These are phyloP conservation scores for Ceratocystis papillata DNA, from an alignment of 2,329 filamentous ascomycete genomes.

Conservation along the genomic window DNA sequence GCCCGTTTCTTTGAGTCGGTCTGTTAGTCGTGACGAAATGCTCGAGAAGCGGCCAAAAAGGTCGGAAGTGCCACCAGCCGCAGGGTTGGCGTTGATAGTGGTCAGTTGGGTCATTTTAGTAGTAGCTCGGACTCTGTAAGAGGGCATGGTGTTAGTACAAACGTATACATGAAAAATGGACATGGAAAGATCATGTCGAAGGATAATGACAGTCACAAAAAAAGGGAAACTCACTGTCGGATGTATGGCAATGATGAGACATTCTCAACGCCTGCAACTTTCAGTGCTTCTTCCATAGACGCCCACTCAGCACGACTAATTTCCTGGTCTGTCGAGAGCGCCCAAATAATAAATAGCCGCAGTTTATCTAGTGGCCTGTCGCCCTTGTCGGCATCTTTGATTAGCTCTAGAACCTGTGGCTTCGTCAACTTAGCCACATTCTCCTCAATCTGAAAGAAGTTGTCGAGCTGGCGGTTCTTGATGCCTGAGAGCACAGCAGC, in stretches of 20 bases:
- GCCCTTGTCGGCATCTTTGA: conserved; percentile 73
- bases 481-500: conserved; percentile 67
- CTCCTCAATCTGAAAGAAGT: conserved; percentile 92
- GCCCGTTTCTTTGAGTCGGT: conserved; percentile 81
- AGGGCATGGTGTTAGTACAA: not conserved
- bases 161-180: too few relatives aligned
- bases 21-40: conserved; percentile 82
- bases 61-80: conserved; percentile 48
- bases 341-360: conserved; percentile 93
- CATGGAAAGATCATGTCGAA: too few relatives aligned
- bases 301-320: conserved; percentile 71
- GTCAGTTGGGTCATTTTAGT: conserved; percentile 98
- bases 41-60: conserved; percentile 89
- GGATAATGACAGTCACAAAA: not conserved
- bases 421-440: conserved; percentile 86
- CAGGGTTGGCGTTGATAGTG: conserved; percentile 62
- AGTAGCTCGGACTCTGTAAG: conserved; percentile 66
- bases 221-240: conserved; percentile 52
- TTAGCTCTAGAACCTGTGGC: conserved; percentile 72
- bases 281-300: conserved; percentile 74
- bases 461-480: conserved; percentile 88
- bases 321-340: conserved; percentile 84
- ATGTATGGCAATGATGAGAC: conserved; percentile 73
- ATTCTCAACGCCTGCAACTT: conserved; percentile 57
- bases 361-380: conserved; percentile 80